Percentiles rank a stretch among this genome's conserved stretches.
Evolutionary conservation across 495 filamentous ascomycete genomes (phyloP).

Genomic region (Penicillium riverlandense): DNA sequence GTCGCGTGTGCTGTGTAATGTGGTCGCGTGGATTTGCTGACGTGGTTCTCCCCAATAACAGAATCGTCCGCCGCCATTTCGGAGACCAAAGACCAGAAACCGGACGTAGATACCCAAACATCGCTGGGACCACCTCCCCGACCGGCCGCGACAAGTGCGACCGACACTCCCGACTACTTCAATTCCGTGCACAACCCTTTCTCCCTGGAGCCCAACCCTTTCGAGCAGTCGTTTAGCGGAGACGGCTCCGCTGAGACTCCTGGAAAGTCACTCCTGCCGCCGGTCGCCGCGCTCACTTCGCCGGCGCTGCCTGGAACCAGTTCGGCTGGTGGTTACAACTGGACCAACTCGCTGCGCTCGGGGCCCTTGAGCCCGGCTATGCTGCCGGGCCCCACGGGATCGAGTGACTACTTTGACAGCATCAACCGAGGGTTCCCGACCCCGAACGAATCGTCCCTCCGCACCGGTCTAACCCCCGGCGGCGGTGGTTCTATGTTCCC

Average conservation of each 20-base stretch:
- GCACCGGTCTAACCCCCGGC: slow-evolving; percentile 88
- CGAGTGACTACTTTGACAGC: slow-evolving; percentile 73
- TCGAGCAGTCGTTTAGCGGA: slow-evolving; percentile 79
- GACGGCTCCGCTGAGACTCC: slow-evolving; percentile 68
- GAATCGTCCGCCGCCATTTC: slow-evolving; percentile 37
- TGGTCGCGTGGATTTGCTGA: slow-evolving; percentile 18
- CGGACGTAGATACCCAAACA: slow-evolving; percentile 35
- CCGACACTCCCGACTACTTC: slow-evolving; percentile 74
- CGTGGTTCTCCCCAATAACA: slow-evolving; percentile 14
- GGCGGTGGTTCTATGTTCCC: slow-evolving; percentile 98
- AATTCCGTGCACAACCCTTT: slow-evolving; percentile 55
- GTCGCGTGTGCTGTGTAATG: slow-evolving; percentile 9
- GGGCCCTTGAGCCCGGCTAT: slow-evolving; percentile 96
- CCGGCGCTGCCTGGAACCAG: slow-evolving; percentile 72
- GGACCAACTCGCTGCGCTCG: slow-evolving; percentile 80
- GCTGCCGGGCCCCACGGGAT: slow-evolving; percentile 77
- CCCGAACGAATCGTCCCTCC: slow-evolving; percentile 91
- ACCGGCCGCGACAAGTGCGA: slow-evolving; percentile 49
- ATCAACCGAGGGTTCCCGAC: slow-evolving; percentile 87
- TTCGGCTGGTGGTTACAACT: slow-evolving; percentile 59
- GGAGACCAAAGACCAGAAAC: slow-evolving; percentile 35
- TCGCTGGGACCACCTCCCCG: slow-evolving; percentile 74
- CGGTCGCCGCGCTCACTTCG: slow-evolving; percentile 86
- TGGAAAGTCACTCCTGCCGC: slow-evolving; percentile 81
- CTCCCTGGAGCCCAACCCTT: slow-evolving; percentile 87